Evolutionary conservation across 2,329 filamentous ascomycete genomes (phyloP).

Genomic region (Aureobasidium uvarum): DNA sequence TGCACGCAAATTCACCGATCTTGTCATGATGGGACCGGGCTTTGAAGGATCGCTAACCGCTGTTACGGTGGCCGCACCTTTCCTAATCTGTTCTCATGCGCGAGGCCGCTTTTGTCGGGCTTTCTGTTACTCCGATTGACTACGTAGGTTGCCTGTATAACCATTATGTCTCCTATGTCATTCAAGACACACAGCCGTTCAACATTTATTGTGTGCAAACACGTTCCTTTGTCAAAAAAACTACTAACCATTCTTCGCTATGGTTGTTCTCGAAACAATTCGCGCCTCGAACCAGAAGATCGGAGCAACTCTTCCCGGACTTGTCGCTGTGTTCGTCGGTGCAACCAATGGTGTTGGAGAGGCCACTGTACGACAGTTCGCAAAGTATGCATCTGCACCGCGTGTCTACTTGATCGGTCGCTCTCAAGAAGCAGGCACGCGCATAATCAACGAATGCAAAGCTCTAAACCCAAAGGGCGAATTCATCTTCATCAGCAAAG

Average conservation of each 20-base stretch:
- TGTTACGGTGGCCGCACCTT: too few relatives aligned
- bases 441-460: conserved; percentile 47
- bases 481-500: conserved; percentile 49
- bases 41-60: too few relatives aligned
- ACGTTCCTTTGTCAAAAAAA: background rate
- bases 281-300: conserved; percentile 41
- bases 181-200: background rate
- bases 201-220: background rate
- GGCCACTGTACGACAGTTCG: conserved; percentile 48
- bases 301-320: conserved; percentile 39
- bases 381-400: conserved; percentile 43
- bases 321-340: conserved; percentile 54
- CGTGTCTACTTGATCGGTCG: conserved; percentile 52
- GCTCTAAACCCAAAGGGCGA: conserved; percentile 47
- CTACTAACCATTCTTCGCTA: conserved; percentile 27
- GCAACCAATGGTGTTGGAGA: conserved; percentile 55
- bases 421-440: conserved; percentile 39
- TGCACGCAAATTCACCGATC: too few relatives aligned
- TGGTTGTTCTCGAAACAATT: conserved; percentile 40
- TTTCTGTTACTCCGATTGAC: background rate
- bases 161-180: background rate
- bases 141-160: background rate
- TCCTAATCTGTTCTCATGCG: too few relatives aligned
- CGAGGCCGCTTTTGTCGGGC: too few relatives aligned
- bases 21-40: too few relatives aligned